Evolutionary conservation across 1,284 basidiomycete genomes (phyloP).

Genomic region (Psilocybe mexicana): DNA sequence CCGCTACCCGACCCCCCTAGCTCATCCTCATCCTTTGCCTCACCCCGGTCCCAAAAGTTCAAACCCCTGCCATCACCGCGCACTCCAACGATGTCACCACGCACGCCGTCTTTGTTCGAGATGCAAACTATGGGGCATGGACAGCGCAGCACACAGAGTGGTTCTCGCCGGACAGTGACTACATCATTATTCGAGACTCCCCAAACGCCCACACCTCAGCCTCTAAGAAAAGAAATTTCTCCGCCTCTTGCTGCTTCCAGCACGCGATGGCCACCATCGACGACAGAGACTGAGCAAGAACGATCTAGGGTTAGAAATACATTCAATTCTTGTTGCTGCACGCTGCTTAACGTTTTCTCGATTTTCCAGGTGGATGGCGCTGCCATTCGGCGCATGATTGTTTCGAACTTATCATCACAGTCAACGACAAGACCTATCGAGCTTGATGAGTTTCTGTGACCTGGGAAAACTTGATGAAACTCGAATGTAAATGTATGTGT

Average conservation of each 20-base stretch:
- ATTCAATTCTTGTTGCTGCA: background rate
- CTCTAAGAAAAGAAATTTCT: background rate
- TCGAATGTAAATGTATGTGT: constrained; percentile 1
- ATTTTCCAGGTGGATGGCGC: constrained; percentile 27
- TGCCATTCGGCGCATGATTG: constrained; percentile 34
- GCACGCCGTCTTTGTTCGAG: constrained; percentile 32
- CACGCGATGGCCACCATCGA: constrained; percentile 20
- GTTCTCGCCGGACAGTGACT: constrained; percentile 5
- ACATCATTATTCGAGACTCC: background rate
- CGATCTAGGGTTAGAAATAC: constrained; percentile 9
- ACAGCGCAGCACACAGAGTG: constrained; percentile 22
- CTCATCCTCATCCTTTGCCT: constrained; percentile 14
- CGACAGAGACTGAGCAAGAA: constrained; percentile 9
- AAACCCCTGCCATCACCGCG: constrained; percentile 26
- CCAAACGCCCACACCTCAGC: background rate
- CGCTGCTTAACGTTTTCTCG: background rate
- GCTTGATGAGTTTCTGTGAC: constrained; percentile 14
- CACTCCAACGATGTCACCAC: constrained; percentile 23
- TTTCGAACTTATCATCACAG: constrained; percentile 29
- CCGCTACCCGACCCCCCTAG: constrained; percentile 26
- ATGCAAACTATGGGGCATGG: constrained; percentile 29
- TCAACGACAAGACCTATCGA: constrained; percentile 12
- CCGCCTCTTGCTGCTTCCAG: constrained; percentile 16
- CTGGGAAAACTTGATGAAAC: background rate
- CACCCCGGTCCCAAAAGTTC: constrained; percentile 21